Percentiles rank a stretch among this genome's conserved stretches.
Conservation (phyloP, 2,329 filamentous ascomycete genomes). For the Penicillium concentricum region DNA sequence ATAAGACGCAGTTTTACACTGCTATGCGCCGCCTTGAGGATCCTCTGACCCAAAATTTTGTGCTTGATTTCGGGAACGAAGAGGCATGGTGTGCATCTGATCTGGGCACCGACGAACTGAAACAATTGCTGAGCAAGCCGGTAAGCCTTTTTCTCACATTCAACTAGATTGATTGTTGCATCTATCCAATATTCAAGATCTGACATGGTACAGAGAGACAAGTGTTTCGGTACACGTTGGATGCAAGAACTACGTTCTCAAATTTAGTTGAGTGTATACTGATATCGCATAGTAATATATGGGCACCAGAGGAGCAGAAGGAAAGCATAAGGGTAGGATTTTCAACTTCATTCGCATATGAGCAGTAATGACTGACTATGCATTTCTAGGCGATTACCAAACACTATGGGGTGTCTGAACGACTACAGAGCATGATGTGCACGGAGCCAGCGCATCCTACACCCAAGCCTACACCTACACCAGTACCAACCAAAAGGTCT, state of each 20-base stretch:
- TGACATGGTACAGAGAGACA: constrained; percentile 41
- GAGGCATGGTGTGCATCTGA: constrained; percentile 44
- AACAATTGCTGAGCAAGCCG: constrained; percentile 31
- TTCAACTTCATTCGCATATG: neutral
- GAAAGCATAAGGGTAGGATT: constrained; percentile 50
- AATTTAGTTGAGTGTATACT: neutral
- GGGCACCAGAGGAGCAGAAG: constrained; percentile 63
- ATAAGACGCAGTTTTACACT: constrained; percentile 29
- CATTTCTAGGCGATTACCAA: constrained; percentile 50
- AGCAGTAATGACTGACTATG: constrained; percentile 5
- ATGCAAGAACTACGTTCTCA: constrained; percentile 52
- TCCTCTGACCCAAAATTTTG: constrained; percentile 39
- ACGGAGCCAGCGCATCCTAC: constrained; percentile 50
- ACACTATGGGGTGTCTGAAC: constrained; percentile 67
- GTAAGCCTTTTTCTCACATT: constrained; percentile 23
- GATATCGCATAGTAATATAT: constrained; percentile 59
- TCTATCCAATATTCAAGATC: neutral
- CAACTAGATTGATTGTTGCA: neutral
- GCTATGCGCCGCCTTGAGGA: constrained; percentile 32
- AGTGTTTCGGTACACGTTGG: constrained; percentile 62
- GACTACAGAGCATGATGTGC: constrained; percentile 63
- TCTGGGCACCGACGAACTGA: constrained; percentile 36
- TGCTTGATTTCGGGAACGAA: constrained; percentile 45
- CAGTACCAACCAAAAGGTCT: constrained; percentile 13
- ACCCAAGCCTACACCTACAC: constrained; percentile 17